Percentiles rank a stretch among this genome's conserved stretches.
phyloP scores from a whole-genome alignment of 2,329 filamentous ascomycete genomes.

The Apiospora koreana region DNA sequence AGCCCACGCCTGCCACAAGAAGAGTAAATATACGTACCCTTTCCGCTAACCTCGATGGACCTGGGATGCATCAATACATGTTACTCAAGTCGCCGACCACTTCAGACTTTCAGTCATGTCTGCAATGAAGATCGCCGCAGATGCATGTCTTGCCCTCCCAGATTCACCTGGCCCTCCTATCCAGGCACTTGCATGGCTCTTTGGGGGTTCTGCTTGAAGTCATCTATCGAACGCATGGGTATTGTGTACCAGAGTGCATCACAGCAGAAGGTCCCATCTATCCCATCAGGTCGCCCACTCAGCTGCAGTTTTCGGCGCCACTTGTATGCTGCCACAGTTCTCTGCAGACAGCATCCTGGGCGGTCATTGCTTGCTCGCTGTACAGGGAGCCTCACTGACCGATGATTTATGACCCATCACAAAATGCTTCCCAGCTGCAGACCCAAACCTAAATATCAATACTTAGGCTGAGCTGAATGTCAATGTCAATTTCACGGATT shows the following conservation, averaged over 20 bases:
- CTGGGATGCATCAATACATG: background rate
- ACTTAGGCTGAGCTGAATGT: background rate
- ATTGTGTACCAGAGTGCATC: conserved; percentile 16
- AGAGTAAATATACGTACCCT: background rate
- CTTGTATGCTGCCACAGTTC: conserved; percentile 26
- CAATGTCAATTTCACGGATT: background rate
- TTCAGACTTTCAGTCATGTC: background rate
- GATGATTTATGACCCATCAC: conserved; percentile 3
- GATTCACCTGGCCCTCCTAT: background rate
- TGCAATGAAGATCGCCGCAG: background rate
- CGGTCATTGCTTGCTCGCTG: background rate
- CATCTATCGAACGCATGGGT: conserved; percentile 14
- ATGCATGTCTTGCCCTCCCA: background rate
- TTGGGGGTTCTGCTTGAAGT: background rate
- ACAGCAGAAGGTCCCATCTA: conserved; percentile 21
- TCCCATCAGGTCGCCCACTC: conserved; percentile 23
- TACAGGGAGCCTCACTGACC: conserved; percentile 22
- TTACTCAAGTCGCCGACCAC: conserved; percentile 3
- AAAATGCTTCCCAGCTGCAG: background rate
- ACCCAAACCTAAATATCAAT: background rate
- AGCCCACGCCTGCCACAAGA: background rate
- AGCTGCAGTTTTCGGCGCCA: conserved; percentile 26
- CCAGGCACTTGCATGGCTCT: background rate
- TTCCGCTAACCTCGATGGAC: background rate
- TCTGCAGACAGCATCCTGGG: conserved; percentile 20